Evolutionary conservation across 306 rosid genomes (phyloP).

Genomic region (Luffa acutangula): DNA sequence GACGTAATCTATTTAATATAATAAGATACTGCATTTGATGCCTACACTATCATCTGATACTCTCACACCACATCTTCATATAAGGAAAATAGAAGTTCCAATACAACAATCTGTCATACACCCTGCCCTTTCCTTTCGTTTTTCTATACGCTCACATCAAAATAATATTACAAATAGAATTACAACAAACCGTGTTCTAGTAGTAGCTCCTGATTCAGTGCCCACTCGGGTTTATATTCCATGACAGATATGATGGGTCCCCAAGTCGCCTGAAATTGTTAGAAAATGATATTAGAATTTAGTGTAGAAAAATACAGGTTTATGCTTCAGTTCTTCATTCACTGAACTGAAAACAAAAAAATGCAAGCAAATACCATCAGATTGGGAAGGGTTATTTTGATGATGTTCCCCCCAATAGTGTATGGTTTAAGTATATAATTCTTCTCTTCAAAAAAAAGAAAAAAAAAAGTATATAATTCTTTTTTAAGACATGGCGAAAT

Average conservation of each 20-base stretch:
- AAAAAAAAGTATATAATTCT: background rate
- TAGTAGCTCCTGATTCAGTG: constrained; percentile 25
- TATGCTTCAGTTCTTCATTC: background rate
- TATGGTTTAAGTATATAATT: background rate
- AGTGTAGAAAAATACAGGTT: background rate
- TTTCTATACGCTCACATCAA: background rate
- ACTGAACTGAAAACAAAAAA: background rate
- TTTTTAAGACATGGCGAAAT: background rate
- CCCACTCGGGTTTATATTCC: constrained; percentile 77
- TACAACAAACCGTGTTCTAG: constrained; percentile 9
- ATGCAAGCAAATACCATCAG: background rate
- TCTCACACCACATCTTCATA: constrained; percentile 6
- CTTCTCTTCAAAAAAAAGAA: background rate
- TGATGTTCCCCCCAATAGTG: background rate
- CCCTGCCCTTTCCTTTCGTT: background rate
- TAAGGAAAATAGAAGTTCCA: background rate
- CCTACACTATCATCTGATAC: background rate
- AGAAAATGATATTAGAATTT: background rate
- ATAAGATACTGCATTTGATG: background rate
- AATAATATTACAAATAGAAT: constrained; percentile 3
- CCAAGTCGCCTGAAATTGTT: constrained; percentile 71
- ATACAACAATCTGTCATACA: constrained; percentile 3
- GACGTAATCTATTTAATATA: background rate
- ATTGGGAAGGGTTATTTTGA: background rate
- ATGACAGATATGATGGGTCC: constrained; percentile 74